phyloP scores from a whole-genome alignment of 257 asterid species.

The Prunella vulgaris region DNA sequence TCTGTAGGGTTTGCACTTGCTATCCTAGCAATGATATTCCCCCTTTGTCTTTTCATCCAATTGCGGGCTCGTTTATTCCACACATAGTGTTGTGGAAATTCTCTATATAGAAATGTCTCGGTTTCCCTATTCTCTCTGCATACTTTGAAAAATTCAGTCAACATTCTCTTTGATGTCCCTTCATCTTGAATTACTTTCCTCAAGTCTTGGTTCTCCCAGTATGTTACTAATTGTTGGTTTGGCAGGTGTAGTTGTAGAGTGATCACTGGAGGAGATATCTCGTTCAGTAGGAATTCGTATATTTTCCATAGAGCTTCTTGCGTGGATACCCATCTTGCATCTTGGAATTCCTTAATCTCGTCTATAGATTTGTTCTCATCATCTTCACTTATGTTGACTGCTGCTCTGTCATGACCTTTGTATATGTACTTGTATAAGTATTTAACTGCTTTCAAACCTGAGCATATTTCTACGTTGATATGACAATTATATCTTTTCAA shows the following conservation, averaged over 20 bases:
- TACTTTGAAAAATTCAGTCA: not conserved
- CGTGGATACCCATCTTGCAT: not conserved
- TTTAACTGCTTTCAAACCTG: too few species aligned
- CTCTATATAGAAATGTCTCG: too few species aligned
- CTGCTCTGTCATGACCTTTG: not conserved
- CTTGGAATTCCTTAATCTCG: not conserved
- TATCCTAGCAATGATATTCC: not conserved
- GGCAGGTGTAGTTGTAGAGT: not conserved
- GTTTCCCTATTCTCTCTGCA: not conserved
- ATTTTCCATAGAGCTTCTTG: not conserved
- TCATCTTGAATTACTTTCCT: not conserved
- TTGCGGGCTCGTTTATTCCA: not conserved
- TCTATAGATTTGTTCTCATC: not conserved
- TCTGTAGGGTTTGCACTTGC: not conserved
- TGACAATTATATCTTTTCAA: too few species aligned
- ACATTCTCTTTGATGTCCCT: not conserved
- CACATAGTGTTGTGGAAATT: too few species aligned
- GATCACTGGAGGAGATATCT: not conserved
- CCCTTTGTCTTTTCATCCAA: not conserved
- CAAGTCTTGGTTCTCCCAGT: not conserved
- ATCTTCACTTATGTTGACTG: not conserved
- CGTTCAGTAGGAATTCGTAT: not conserved
- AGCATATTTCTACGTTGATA: too few species aligned
- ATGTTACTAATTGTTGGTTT: not conserved
- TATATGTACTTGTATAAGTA: not conserved